Base-by-base conservation (phyloP, 2,329 filamentous ascomycete genomes). In the Westerdykella aurantiaca region DNA sequence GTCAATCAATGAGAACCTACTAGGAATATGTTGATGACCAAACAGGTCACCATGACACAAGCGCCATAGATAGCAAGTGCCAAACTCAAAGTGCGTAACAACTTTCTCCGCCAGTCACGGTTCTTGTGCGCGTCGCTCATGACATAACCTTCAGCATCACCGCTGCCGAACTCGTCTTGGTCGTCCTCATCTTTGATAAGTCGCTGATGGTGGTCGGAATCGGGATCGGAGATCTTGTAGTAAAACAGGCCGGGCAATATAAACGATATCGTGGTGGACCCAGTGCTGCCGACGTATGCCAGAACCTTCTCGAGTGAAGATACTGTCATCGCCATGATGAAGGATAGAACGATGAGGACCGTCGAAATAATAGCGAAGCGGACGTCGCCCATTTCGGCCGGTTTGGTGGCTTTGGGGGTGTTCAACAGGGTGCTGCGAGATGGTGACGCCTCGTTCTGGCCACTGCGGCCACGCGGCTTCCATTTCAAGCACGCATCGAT, bases 171-270 rank as follows among this genome's bases (percentile, higher is more conserved):
- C 39, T 86, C 84, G 31, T 79, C 75, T n/a, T 82, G 82, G 51
- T 91, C 87, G 56, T 97, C 93, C 53, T 96, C 88, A 59, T 93
- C 89, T 66, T 97, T 97, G 50, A 88, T 74, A 9, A 97, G 73
- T 12, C 85, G 81, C 64, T 95, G 91, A 57, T 96, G 89, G 50
- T 91, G 82, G 22, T 83, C 78, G 37, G 87, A 91, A 43, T 95
- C 85, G 0, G 93, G 93, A 18, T 88, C 82, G 11, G 88, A 94
- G 47, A 98, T 97, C 69, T 97, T 97, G 72, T 97, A 98, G 69
- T 97, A 98, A 68, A 98, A 98, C 4, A 98, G 71, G 0, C 93
- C 93, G 0, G 93, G 93, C 0, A 98, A 77, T 52, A 98, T 97
- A 65, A 98, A 98, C 49, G 88, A 95, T 58, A 98, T 98, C 48